A percentile compares a stretch with the other conserved stretches of the same genome.
Evolutionary conservation across 306 rosid genomes (phyloP).

Genomic region (Cicer chorassanicum): DNA sequence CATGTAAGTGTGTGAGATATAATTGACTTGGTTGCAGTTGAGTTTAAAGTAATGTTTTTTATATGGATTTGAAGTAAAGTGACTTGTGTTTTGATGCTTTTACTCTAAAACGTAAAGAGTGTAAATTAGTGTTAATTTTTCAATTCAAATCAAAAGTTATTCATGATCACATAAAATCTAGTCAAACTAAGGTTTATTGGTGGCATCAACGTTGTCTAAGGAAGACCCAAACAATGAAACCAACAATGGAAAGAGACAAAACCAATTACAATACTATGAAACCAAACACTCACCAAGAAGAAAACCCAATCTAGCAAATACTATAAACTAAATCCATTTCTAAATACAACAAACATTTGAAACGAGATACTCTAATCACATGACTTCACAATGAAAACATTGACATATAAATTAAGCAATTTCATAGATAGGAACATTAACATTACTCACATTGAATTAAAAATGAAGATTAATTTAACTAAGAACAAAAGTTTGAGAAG

Average conservation of each 20-base stretch:
- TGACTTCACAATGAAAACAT: constrained; percentile 1
- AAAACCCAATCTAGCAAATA: constrained; percentile 11
- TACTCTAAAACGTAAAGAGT: not conserved
- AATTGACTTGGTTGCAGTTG: constrained; percentile 1
- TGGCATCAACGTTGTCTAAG: not conserved
- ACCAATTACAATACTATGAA: not conserved
- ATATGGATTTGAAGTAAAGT: not conserved
- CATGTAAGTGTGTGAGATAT: not conserved
- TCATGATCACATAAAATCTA: constrained; percentile 3
- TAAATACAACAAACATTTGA: not conserved
- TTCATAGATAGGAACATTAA: not conserved
- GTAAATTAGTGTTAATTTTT: not conserved
- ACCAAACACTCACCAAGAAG: not conserved
- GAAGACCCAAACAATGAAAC: not conserved
- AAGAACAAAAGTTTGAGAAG: not conserved
- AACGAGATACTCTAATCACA: not conserved
- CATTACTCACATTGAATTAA: not conserved
- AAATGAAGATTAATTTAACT: not conserved
- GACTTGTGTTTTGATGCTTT: not conserved
- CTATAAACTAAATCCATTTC: constrained; percentile 1
- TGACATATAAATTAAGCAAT: constrained; percentile 10
- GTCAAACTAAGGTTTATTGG: not conserved
- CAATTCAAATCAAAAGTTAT: not conserved
- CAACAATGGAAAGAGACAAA: not conserved
- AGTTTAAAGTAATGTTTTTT: constrained; percentile 3